Conservation (phyloP, 208 protist species). For the Hexamita inflata region DNA sequence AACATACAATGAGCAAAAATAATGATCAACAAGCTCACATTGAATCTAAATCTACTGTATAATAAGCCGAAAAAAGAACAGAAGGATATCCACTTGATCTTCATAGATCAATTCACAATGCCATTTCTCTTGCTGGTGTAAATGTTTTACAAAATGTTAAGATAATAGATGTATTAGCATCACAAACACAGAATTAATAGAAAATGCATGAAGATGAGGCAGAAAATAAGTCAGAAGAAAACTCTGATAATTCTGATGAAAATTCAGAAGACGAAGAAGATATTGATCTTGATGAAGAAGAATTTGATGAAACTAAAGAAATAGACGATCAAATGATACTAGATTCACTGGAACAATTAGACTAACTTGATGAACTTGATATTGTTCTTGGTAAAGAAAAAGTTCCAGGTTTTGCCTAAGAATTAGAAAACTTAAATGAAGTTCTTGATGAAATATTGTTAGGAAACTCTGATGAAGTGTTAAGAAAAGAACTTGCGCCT, state of each 20-base stretch:
- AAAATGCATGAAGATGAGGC: not conserved
- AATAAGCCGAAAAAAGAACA: not conserved
- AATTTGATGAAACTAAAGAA: not conserved
- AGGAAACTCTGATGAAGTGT: slow-evolving; percentile 3
- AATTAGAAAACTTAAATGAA: slow-evolving; percentile 17
- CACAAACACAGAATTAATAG: not conserved
- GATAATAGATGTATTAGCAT: slow-evolving; percentile 14
- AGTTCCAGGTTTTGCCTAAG: slow-evolving; percentile 7
- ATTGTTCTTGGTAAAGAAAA: not conserved
- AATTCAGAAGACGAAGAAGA: not conserved
- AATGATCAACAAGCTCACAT: not conserved
- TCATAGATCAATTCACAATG: not conserved
- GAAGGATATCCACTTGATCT: not conserved
- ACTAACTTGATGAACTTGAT: slow-evolving; percentile 7
- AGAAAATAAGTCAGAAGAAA: slow-evolving; percentile 3
- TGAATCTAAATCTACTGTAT: not conserved
- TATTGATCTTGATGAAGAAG: not conserved
- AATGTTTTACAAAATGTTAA: slow-evolving; percentile 10
- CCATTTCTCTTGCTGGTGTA: not conserved
- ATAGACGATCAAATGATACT: not conserved
- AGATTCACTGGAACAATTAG: not conserved
- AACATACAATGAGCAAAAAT: not conserved
- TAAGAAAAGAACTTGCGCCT: not conserved
- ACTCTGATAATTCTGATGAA: not conserved
- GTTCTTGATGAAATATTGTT: slow-evolving; percentile 6